These are phyloP conservation scores for Pseudonitzschia multiseries DNA, from an alignment of 108 stramenopile genomes.

Conservation along the genomic window DNA sequence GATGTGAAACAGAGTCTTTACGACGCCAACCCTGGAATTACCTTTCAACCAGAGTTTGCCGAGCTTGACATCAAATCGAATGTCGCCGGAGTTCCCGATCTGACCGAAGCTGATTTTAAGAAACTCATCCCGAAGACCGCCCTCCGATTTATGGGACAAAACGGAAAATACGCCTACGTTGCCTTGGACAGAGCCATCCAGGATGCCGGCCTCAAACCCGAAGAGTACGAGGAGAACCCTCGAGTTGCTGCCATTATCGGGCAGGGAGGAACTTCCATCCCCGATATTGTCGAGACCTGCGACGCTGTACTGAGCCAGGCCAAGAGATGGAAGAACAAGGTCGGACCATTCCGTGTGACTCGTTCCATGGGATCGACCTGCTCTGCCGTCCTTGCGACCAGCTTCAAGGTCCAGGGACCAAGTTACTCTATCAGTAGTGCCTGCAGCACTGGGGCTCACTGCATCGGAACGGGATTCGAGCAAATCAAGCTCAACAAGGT, in stretches of 20 bases:
- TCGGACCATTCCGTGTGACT: conserved; percentile 93
- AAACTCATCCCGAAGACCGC: conserved; percentile 84
- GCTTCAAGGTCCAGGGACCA: conserved; percentile 91
- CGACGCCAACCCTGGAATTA: conserved; percentile 24
- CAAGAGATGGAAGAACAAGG: conserved; percentile 93
- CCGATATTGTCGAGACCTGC: conserved; percentile 90
- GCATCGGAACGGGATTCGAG: conserved; percentile 91
- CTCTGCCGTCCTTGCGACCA: conserved; percentile 84
- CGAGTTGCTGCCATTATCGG: conserved; percentile 89
- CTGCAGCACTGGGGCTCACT: conserved; percentile 92
- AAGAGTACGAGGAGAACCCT: conserved; percentile 85
- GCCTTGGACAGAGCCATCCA: conserved; percentile 85
- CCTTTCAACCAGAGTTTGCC: conserved; percentile 69
- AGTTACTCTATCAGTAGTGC: conserved; percentile 84
- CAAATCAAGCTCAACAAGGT: conserved; percentile 88
- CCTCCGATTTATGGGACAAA: conserved; percentile 83
- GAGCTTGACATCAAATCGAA: conserved; percentile 88
- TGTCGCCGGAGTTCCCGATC: conserved; percentile 70
- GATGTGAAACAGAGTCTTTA: conserved; percentile 80
- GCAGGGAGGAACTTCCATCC: conserved; percentile 90
- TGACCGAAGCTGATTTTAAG: conserved; percentile 79
- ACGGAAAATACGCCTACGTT: conserved; percentile 89
- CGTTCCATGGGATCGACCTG: conserved; percentile 92
- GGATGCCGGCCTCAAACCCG: conserved; percentile 75
- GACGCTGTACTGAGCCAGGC: conserved; percentile 75